Evolutionary conservation across 1,139 yeast species (phyloP), one percentile per base, ranked within the genome.

Genomic region (Lizanozyma gosingica): DNA sequence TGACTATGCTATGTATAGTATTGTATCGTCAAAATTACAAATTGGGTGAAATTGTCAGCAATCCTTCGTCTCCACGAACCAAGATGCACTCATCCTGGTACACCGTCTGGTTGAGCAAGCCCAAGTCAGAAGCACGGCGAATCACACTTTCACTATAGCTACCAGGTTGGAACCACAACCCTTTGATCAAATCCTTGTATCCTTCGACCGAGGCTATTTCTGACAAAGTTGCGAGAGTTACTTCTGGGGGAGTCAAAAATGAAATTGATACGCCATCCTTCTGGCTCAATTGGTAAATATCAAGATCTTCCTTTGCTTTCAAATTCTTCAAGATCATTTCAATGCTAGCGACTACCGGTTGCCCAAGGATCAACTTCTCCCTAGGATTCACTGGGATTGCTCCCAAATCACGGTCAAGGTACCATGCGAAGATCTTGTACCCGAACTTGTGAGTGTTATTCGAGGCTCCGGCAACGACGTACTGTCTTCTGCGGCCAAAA

Each of bases 81-180:
- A 84, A 64, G 39, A 84, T 78, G 58, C 94, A 84, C 45, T 77
- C 77, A 34, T 79, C 88, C 51, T 77, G 72, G 33, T 72, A 71
- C 22, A 83, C 72, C 2, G 72, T 69, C 34, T 59, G 52, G 1
- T 78, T 78, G 6, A 57, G 54, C 29, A 72, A 52, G 1, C 74
- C 74, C 18, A 70, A 52, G 18, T 55, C 51, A 27, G 61, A 58
- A 2, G 69, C 70, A 16, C 53, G 52, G 1, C 67, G 65, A 38
- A 83, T 57, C 3, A 78, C 80, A n/a, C 63, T 67, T 6, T 59
- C 56, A 49, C 82, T 79, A 47, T 73, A 83, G 33, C 86, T 73
- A 0, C 94, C 94, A 0, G 94, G 94, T 54, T 85, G 95, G 47
- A 83, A 78, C 95, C 95, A 85, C 22, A 83, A 62, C 1, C 82